These are phyloP conservation scores for Microbotryum lychnidis-dioicae DNA, from an alignment of 1,284 basidiomycete genomes.

Conservation along the genomic window DNA sequence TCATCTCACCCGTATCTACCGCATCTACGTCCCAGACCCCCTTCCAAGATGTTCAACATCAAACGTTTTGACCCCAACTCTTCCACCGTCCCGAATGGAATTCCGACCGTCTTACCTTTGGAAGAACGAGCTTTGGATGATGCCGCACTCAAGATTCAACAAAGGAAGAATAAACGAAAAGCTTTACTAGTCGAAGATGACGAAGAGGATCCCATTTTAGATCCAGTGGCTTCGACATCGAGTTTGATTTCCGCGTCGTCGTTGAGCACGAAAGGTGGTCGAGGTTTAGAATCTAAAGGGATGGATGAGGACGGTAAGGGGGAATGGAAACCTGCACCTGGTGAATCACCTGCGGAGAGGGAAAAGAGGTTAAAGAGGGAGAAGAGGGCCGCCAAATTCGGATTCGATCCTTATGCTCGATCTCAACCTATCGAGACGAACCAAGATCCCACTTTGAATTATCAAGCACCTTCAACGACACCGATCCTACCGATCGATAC, in stretches of 20 bases:
- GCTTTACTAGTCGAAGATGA: background rate
- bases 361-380: conserved; percentile 29
- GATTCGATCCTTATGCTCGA: background rate
- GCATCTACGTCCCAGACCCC: background rate
- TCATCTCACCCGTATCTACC: too few species aligned
- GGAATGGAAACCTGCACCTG: conserved; percentile 17
- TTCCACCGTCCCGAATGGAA: background rate
- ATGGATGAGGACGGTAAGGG: background rate
- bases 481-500: background rate
- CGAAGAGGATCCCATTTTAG: background rate
- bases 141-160: conserved; percentile 2
- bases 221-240: background rate
- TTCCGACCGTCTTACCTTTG: background rate
- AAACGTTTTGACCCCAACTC: conserved; percentile 1
- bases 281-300: background rate
- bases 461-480: background rate
- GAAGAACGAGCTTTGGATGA: background rate
- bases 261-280: background rate
- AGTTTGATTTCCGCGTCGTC: background rate
- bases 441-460: background rate
- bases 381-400: conserved; percentile 21
- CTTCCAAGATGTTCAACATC: background rate
- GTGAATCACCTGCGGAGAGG: conserved; percentile 20
- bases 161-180: background rate
- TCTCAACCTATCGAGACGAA: background rate